Conservation (phyloP, 768 basidiomycete genomes). For the Paxillus involutus region DNA sequence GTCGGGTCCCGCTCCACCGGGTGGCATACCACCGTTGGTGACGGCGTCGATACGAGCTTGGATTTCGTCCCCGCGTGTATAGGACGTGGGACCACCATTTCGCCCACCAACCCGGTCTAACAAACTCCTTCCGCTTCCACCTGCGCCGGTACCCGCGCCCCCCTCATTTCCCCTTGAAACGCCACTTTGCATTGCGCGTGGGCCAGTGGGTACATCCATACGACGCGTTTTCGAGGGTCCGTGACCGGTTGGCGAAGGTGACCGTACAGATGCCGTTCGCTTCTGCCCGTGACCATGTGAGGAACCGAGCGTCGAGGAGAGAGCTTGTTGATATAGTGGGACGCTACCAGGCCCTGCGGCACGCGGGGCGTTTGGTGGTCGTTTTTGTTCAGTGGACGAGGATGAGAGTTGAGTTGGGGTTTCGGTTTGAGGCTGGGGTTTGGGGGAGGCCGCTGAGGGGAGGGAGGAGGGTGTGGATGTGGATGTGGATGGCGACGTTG, state of each 20-base stretch:
- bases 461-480: constrained; percentile 24
- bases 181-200: constrained; percentile 69
- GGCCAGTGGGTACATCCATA: constrained; percentile 79
- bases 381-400: constrained; percentile 21
- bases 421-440: constrained; percentile 30
- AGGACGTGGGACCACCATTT: constrained; percentile 33
- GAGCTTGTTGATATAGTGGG: constrained; percentile 69
- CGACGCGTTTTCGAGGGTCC: constrained; percentile 72
- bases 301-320: constrained; percentile 59
- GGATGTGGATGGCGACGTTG: constrained; percentile 29
- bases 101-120: constrained; percentile 78
- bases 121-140: constrained; percentile 59
- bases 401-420: constrained; percentile 20
- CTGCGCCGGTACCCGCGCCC: constrained; percentile 14
- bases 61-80: constrained; percentile 60
- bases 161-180: constrained; percentile 13
- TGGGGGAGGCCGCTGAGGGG: constrained; percentile 23
- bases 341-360: constrained; percentile 32
- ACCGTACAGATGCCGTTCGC: constrained; percentile 63
- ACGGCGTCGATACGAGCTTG: constrained; percentile 81
- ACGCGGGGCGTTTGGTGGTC: constrained; percentile 49
- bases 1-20: constrained; percentile 29
- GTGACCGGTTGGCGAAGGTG: constrained; percentile 59
- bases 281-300: constrained; percentile 54
- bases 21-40: constrained; percentile 49